phyloP scores from a whole-genome alignment of 2,329 filamentous ascomycete genomes.

The Monilinia fructicola region DNA sequence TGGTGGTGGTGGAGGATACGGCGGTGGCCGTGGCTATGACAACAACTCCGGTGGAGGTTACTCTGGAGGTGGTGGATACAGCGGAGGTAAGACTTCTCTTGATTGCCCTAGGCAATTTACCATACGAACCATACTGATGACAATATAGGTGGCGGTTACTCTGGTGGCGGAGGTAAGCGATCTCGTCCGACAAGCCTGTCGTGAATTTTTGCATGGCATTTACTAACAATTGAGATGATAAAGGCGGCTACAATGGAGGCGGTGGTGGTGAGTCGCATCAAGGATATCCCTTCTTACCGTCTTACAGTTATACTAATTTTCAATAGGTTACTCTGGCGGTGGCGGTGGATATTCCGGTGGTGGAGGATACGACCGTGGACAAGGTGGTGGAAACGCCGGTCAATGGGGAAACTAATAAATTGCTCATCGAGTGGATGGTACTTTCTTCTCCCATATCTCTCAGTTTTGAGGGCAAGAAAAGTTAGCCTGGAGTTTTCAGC shows the following conservation, averaged over 20 bases:
- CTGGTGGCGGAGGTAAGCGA: conserved; percentile 33
- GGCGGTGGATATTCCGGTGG: conserved; percentile 17
- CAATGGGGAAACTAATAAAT: conserved; percentile 20
- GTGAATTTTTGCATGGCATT: conserved; percentile 12
- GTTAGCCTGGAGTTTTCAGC: conserved; percentile 39
- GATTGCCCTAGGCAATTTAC: background rate
- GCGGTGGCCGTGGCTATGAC: conserved; percentile 37
- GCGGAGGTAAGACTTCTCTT: conserved; percentile 19
- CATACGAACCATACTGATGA: conserved; percentile 3
- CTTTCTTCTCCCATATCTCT: conserved; percentile 18
- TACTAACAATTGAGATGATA: conserved; percentile 23
- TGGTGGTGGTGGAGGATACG: conserved; percentile 46
- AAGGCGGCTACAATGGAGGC: conserved; percentile 22
- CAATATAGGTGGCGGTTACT: conserved; percentile 19
- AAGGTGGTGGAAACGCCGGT: conserved; percentile 22
- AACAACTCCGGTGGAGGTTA: conserved; percentile 38
- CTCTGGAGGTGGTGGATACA: conserved; percentile 32
- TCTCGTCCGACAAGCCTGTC: conserved; percentile 19
- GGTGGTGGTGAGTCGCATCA: conserved; percentile 22
- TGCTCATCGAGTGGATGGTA: conserved; percentile 6
- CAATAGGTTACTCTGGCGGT: conserved; percentile 15
- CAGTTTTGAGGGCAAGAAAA: conserved; percentile 35
- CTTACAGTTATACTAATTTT: background rate
- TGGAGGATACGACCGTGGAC: conserved; percentile 13
- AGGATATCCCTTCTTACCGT: background rate